Conservation (phyloP, 2,329 filamentous ascomycete species). For the Diplodia sapinea region DNA sequence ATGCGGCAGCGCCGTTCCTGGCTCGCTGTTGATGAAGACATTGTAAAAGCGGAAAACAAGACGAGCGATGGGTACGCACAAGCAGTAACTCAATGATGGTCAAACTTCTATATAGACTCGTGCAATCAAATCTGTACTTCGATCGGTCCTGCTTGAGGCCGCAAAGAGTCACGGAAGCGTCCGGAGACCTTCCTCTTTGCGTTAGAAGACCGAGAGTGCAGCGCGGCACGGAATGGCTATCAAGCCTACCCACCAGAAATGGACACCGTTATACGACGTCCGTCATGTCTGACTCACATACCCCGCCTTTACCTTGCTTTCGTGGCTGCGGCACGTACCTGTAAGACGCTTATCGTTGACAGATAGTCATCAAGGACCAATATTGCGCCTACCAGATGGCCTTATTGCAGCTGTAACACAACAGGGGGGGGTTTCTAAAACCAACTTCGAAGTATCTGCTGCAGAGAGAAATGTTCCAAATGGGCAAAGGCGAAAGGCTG, state of each 20-base stretch:
- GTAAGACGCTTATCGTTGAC: neutral
- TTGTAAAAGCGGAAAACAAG: neutral
- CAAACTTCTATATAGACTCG: neutral
- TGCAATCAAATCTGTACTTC: neutral
- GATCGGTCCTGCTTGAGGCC: neutral
- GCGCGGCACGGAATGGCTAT: neutral
- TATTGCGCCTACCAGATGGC: too few relatives aligned
- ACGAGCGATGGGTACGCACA: neutral
- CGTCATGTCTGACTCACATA: conserved; percentile 17
- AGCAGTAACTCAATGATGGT: neutral
- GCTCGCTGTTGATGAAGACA: neutral
- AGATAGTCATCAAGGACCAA: neutral
- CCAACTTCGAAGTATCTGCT: too few relatives aligned
- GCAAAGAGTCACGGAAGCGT: neutral
- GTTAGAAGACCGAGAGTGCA: neutral
- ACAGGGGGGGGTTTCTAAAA: too few relatives aligned
- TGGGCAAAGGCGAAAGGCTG: too few relatives aligned
- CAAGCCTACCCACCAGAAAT: neutral
- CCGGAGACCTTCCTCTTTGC: conserved; percentile 5
- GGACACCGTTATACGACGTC: neutral
- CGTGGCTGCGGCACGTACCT: neutral
- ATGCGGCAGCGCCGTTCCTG: conserved; percentile 41
- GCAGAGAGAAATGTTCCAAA: too few relatives aligned
- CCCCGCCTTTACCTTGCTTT: conserved; percentile 13
- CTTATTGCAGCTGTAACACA: too few relatives aligned